These are phyloP conservation scores for Saturnispora zaruensis DNA, from an alignment of 805 yeast genomes.

Conservation along the genomic window DNA sequence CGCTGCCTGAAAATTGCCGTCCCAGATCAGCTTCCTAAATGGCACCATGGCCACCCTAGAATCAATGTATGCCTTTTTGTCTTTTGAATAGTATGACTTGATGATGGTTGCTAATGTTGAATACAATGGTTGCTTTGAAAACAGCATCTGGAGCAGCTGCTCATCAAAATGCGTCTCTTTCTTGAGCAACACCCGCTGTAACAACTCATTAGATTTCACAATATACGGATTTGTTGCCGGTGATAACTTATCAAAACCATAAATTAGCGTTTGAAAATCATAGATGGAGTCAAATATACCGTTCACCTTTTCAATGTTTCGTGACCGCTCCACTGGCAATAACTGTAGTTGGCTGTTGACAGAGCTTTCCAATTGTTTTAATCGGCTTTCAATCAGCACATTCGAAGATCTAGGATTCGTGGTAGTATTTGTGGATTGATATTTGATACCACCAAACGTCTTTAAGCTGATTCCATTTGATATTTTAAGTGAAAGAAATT, in stretches of 20 bases:
- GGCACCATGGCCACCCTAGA: conserved; percentile 48
- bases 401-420: conserved; percentile 8
- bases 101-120: conserved; percentile 21
- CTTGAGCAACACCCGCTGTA: conserved; percentile 15
- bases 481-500: too few species aligned
- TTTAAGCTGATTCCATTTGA: neutral
- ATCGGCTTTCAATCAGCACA: conserved; percentile 9
- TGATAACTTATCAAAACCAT: conserved; percentile 18
- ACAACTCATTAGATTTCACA: conserved; percentile 18
- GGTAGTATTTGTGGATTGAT: conserved; percentile 9
- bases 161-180: conserved; percentile 16
- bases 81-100: conserved; percentile 20
- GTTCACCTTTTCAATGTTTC: neutral
- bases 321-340: neutral
- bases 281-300: conserved; percentile 17
- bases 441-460: conserved; percentile 1
- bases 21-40: conserved; percentile 47
- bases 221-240: conserved; percentile 16
- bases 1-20: conserved; percentile 50
- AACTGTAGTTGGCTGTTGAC: conserved; percentile 9
- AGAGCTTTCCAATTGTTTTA: conserved; percentile 7
- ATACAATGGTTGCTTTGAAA: conserved; percentile 21
- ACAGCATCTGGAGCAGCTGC: conserved; percentile 17
- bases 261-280: conserved; percentile 22
- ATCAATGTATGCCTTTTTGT: conserved; percentile 24